phyloP scores from a whole-genome alignment of 2,329 filamentous ascomycete species.

The Pseudocercospora crystallina region DNA sequence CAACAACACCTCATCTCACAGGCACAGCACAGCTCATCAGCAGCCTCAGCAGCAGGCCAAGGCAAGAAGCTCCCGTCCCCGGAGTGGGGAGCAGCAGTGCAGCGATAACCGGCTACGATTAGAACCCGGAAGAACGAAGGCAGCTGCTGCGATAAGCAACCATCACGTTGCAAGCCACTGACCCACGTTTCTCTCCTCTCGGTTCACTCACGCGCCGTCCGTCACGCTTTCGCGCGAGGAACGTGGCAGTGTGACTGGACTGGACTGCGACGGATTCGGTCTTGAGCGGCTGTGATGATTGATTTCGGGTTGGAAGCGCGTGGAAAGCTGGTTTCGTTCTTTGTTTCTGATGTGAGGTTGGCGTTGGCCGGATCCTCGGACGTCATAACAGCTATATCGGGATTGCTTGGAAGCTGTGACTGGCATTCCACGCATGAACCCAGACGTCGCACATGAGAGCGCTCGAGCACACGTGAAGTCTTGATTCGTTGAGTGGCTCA shows the following conservation, averaged over 20 bases:
- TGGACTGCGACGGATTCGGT: conserved; percentile 3
- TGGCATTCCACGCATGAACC: background rate
- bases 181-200: conserved; percentile 3
- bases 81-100: conserved; percentile 9
- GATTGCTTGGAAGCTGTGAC: conserved; percentile 3
- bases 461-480: conserved; percentile 10
- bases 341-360: conserved; percentile 11
- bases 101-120: too few species aligned
- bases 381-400: conserved; percentile 14
- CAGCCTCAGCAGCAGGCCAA: conserved; percentile 6
- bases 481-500: conserved; percentile 16
- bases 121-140: too few species aligned
- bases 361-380: background rate
- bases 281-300: background rate
- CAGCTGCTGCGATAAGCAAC: too few species aligned
- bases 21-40: too few species aligned
- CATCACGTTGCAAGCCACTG: background rate
- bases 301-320: conserved; percentile 5
- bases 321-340: conserved; percentile 6
- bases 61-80: conserved; percentile 8
- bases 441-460: conserved; percentile 7
- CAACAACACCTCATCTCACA: background rate
- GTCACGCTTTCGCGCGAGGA: conserved; percentile 2
- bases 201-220: background rate
- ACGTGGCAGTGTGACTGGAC: conserved; percentile 18